Base-by-base conservation (phyloP, 2,329 filamentous ascomycete species). In the Aspergillus hortae region DNA sequence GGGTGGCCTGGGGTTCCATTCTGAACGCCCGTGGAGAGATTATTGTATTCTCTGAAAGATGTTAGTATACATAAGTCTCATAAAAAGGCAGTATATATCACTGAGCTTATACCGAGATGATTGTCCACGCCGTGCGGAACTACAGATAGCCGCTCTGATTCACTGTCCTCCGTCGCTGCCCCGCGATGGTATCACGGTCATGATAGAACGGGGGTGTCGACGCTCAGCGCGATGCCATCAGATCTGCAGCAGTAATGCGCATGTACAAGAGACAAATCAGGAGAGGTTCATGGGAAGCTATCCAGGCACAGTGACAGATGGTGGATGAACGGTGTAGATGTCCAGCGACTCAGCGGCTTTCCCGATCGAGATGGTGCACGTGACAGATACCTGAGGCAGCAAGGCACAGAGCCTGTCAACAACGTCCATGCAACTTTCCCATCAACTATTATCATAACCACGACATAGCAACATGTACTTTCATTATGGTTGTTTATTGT, bases 1-100 rank as follows among this genome's bases (percentile, higher is more conserved):
- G 55, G 30, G 68, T 59, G 32, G 58, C 51, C 45, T 62, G 56
- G 40, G 48, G 56, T 17, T 67, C 65, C 66, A 67, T 68, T n/a
- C 35, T 40, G 12, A n/a, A n/a, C 35, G 9, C 27, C 30, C 21
- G 7, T 38, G 35, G 11, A 15, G 7, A 38, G 15, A n/a, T 17
- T 11, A 38, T 38, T 38, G 7, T 6, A 23, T 23, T 38, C 35
- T 6, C 35, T 38, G 27, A 30, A 38, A 11, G 7, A 10, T 15
- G 14, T 38, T 17, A 38, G 35, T 38, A n/a, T n/a, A 38, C 11
- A 5, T 17, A n/a, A 15, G 1, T 6, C 3, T 30, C 5, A 19
- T 19, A 19, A 3, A 19, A 19, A 19, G 19, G 19, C 19, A 19
- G 19, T 19, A 23, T 23, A 23, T 23, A 23, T 1, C 5, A 23